phyloP scores from a whole-genome alignment of 352 stramenopile species.

The Phytophthora aleatoria region DNA sequence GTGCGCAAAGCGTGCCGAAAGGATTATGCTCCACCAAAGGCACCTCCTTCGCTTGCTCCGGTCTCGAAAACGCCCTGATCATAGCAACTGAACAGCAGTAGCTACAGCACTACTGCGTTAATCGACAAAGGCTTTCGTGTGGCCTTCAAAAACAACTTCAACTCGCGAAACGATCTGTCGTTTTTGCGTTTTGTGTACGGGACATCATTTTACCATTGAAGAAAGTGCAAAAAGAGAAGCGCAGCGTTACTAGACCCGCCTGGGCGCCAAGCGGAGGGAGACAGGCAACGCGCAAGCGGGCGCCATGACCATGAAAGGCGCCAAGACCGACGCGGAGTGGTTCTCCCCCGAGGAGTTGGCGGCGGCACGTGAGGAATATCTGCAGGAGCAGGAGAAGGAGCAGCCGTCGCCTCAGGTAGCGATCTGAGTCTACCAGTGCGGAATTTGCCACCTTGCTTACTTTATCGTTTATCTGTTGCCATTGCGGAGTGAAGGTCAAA shows the following conservation, averaged over 20 bases:
- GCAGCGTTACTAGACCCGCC: conserved; percentile 3
- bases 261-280: conserved; percentile 6
- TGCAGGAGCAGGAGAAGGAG: conserved; percentile 80
- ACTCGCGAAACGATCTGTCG: conserved; percentile 8
- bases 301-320: conserved; percentile 39
- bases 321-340: conserved; percentile 53
- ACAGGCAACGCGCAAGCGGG: conserved; percentile 17
- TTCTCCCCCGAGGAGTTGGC: conserved; percentile 80
- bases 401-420: conserved; percentile 62
- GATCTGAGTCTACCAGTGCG: neutral
- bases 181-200: neutral
- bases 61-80: conserved; percentile 9
- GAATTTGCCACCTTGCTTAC: conserved; percentile 10
- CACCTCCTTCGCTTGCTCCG: neutral
- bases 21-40: conserved; percentile 30
- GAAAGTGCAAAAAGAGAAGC: conserved; percentile 25
- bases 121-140: neutral
- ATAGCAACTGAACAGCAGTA: neutral
- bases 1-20: conserved; percentile 62
- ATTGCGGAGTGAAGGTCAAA: conserved; percentile 56
- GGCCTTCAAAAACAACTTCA: neutral
- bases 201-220: conserved; percentile 20
- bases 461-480: conserved; percentile 10
- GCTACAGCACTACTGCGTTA: neutral
- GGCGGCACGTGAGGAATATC: conserved; percentile 72